Conservation (phyloP, 129 eudicot genomes). For the Pseudognaphalium luteoalbum region DNA sequence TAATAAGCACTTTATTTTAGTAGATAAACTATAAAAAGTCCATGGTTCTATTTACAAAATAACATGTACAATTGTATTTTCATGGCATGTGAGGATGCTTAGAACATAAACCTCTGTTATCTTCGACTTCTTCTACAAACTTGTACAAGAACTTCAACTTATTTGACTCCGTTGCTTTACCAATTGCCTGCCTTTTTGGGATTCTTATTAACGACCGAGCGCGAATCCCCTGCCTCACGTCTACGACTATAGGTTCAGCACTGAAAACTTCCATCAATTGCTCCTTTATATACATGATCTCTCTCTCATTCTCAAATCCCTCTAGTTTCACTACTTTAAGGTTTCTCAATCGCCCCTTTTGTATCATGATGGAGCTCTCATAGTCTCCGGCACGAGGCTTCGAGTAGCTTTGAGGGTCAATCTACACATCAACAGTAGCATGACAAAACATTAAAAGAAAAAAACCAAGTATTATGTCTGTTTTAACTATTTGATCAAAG, state of each 20-base stretch:
- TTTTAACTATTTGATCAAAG: not conserved
- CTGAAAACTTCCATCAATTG: conserved; percentile 27
- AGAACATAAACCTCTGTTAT: not conserved
- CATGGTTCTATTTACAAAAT: not conserved
- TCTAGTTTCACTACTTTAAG: conserved; percentile 37
- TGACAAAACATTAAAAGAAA: not conserved
- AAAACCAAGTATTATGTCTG: not conserved
- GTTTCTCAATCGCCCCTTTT: conserved; percentile 16
- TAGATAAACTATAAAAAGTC: too few relatives aligned
- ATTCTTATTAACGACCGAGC: conserved; percentile 16
- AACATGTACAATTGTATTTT: not conserved
- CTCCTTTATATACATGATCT: conserved; percentile 27
- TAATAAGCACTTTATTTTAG: too few relatives aligned
- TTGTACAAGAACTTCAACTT: conserved; percentile 18
- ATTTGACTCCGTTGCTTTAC: not conserved
- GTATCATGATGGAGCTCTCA: not conserved
- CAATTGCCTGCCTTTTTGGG: not conserved
- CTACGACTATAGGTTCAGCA: conserved; percentile 26
- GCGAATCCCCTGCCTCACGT: conserved; percentile 16
- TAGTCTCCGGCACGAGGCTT: not conserved
- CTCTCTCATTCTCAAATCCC: conserved; percentile 21
- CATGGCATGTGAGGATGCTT: conserved; percentile 34
- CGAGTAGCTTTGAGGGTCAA: not conserved
- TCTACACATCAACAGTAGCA: not conserved
- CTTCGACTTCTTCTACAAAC: conserved; percentile 30